Percentiles rank a stretch among this genome's conserved stretches.
phyloP scores from a whole-genome alignment of 1,139 yeast genomes.

The Kodamaea alishanica region DNA sequence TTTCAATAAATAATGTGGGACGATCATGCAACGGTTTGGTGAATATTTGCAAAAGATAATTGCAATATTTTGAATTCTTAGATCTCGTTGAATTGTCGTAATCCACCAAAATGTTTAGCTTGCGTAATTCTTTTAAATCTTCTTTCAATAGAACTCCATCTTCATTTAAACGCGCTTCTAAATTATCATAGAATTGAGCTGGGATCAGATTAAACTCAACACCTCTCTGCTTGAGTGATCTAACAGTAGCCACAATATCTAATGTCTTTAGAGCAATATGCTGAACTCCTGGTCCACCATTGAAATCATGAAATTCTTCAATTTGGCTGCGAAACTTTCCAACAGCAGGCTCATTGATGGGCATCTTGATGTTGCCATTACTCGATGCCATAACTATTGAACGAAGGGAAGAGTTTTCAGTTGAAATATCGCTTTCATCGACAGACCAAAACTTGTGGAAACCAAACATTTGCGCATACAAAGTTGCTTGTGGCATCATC shows the following conservation, averaged over 20 bases:
- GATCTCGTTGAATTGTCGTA: conserved; percentile 52
- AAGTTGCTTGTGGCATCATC: conserved; percentile 55
- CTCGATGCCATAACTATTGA: conserved; percentile 75
- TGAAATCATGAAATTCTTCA: conserved; percentile 73
- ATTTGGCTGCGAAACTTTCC: conserved; percentile 69
- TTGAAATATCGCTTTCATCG: conserved; percentile 68
- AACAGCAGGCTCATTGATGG: conserved; percentile 77
- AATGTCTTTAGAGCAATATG: conserved; percentile 69
- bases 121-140: conserved; percentile 37
- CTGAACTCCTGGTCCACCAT: conserved; percentile 80
- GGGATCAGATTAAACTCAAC: conserved; percentile 67
- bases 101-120: conserved; percentile 62
- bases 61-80: conserved; percentile 31
- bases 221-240: conserved; percentile 53
- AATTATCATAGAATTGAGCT: conserved; percentile 48
- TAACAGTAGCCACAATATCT: conserved; percentile 58
- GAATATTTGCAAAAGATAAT: conserved; percentile 73
- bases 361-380: conserved; percentile 68
- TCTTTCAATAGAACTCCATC: conserved; percentile 45
- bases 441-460: conserved; percentile 82
- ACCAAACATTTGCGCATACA: conserved; percentile 62
- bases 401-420: conserved; percentile 63
- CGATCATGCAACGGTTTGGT: conserved; percentile 73
- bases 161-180: conserved; percentile 39
- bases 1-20: conserved; percentile 77